Base-by-base conservation (phyloP, 2,329 filamentous ascomycete species). In the Plectosphaerella cucumerina region DNA sequence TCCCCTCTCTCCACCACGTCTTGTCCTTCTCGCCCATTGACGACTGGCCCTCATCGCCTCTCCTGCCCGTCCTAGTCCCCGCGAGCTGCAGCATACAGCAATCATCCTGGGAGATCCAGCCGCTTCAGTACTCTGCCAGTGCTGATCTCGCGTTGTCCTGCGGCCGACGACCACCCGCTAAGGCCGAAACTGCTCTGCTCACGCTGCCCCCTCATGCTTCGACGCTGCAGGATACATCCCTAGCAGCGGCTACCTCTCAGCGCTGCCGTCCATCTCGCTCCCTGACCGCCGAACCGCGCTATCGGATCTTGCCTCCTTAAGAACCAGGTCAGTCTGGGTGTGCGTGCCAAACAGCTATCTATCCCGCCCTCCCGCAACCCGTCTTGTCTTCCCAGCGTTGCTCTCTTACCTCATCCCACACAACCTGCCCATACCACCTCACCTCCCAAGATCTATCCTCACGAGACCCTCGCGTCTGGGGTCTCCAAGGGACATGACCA, bases 391-490 rank as follows among this genome's bases (percentile, higher is more conserved):
- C 26, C 26, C 26, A 11, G 26, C 26, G 26, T 11, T 31, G 35
- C 31, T 48, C 33, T 44, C 51, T 54, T 53, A 55, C 50, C 51
- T 58, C 53, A 31, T 4, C 26, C 26, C 26, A 31, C 26, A 31
- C 56, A 52, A 53, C 49, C 48, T 55, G 49, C 52, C 58, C 52
- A 52, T 44, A 31, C 51, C 60, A 58, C 42, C 50, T 47, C 43
- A 46, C 20, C 47, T 31, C 26, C 26, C 26, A 5, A 31, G 26
- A 31, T 31, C 26, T 31, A 8, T 50, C 53, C 54, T 56, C 53
- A 67, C 67, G 67, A 59, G 65, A 67, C 67, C 66, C 67, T 60
- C 60, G 8, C 56, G 18, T 20, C n/a, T 21, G 54, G 67, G 66
- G 65, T 67, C 65, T 56, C 57, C 17, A 59, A 59, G 60, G 60